Conservation (phyloP, 768 basidiomycete genomes). For the Termitomyces sp. region DNA sequence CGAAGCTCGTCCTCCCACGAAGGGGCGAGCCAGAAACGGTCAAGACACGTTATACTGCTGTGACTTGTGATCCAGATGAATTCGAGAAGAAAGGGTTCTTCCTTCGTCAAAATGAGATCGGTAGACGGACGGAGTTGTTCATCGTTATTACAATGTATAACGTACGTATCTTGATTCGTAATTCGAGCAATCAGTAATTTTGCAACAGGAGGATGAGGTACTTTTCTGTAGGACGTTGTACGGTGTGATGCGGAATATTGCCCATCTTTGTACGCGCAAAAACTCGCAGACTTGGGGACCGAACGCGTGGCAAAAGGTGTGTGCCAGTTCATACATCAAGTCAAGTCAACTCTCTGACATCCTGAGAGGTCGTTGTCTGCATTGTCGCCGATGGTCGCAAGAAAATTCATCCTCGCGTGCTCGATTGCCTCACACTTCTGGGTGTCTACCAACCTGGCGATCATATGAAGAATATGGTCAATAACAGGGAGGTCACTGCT, state of each 20-base stretch:
- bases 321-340: not conserved
- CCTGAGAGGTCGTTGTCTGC: slow-evolving; percentile 76
- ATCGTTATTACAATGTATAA: slow-evolving; percentile 98
- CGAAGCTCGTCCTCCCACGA: slow-evolving; percentile 73
- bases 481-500: slow-evolving; percentile 55
- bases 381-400: slow-evolving; percentile 87
- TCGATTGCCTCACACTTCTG: slow-evolving; percentile 86
- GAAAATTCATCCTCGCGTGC: slow-evolving; percentile 76
- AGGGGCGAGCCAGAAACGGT: slow-evolving; percentile 68
- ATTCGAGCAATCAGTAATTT: slow-evolving; percentile 1
- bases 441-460: slow-evolving; percentile 76
- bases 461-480: slow-evolving; percentile 56
- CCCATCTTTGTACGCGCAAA: slow-evolving; percentile 78
- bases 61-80: slow-evolving; percentile 92
- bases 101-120: slow-evolving; percentile 75
- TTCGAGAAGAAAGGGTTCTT: slow-evolving; percentile 82
- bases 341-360: not conserved
- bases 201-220: slow-evolving; percentile 73
- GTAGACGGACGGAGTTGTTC: slow-evolving; percentile 83
- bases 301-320: slow-evolving; percentile 93
- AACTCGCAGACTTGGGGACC: slow-evolving; percentile 94
- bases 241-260: slow-evolving; percentile 89
- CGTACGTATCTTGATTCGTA: slow-evolving; percentile 39
- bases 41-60: slow-evolving; percentile 77
- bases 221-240: slow-evolving; percentile 91